A percentile compares a stretch with the other conserved stretches of the same genome.
These are phyloP conservation scores for Fusarium sp. DNA, from an alignment of 2,329 filamentous ascomycete genomes.

Conservation along the genomic window DNA sequence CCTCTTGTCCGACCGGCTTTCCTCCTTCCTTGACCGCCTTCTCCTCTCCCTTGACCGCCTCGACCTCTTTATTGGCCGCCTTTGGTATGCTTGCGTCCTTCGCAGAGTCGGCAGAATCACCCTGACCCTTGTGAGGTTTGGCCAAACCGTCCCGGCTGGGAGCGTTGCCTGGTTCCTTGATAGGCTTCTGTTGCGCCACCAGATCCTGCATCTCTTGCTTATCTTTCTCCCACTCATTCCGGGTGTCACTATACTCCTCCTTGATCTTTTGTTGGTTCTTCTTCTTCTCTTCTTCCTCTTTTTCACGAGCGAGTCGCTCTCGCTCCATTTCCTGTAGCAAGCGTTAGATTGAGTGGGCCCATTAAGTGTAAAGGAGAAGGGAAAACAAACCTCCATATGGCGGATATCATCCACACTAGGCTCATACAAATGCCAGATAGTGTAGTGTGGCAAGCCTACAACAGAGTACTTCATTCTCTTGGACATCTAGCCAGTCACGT, in stretches of 20 bases:
- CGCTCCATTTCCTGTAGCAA: constrained; percentile 85
- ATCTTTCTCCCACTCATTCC: constrained; percentile 89
- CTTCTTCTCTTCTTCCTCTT: constrained; percentile 76
- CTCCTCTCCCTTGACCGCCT: constrained; percentile 17
- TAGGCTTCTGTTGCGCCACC: constrained; percentile 45
- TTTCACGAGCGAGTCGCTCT: constrained; percentile 82
- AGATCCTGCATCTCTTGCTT: constrained; percentile 82
- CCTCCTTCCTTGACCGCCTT: constrained; percentile 8
- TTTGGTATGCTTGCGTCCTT: constrained; percentile 20
- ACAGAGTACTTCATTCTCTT: constrained; percentile 96
- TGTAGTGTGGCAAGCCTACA: constrained; percentile 95
- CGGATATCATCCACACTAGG: constrained; percentile 97
- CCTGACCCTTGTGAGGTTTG: constrained; percentile 24
- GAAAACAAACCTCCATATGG: constrained; percentile 83
- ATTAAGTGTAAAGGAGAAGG: background rate
- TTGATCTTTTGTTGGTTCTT: constrained; percentile 80
- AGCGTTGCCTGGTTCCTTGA: constrained; percentile 28
- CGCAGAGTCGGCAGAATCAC: constrained; percentile 15
- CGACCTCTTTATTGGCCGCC: background rate
- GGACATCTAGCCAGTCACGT: constrained; percentile 77
- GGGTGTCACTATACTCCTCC: constrained; percentile 81
- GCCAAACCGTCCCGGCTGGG: constrained; percentile 29
- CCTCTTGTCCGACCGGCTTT: constrained; percentile 20
- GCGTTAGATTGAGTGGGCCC: constrained; percentile 19
- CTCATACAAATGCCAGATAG: constrained; percentile 99